Percentiles rank a stretch among this genome's conserved stretches.
phyloP scores from a whole-genome alignment of 2,329 filamentous ascomycete species.

The Colletotrichum echinochloae region DNA sequence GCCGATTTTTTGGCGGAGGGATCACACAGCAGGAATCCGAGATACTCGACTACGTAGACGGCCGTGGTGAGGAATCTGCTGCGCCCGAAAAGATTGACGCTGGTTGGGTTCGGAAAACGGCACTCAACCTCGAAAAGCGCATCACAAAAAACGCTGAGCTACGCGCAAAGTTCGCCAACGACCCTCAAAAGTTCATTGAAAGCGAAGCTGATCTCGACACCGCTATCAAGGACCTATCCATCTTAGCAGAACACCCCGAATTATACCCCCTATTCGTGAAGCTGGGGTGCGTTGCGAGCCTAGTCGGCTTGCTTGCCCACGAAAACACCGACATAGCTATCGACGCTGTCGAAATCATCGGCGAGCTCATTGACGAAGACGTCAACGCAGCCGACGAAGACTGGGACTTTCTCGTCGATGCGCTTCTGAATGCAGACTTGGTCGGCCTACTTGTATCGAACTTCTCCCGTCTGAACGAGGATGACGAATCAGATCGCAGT shows the following conservation, averaged over 20 bases:
- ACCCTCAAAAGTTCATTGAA: slow-evolving; percentile 85
- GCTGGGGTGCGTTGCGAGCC: slow-evolving; percentile 76
- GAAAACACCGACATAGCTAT: slow-evolving; percentile 98
- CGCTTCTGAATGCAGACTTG: slow-evolving; percentile 75
- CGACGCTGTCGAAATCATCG: slow-evolving; percentile 87
- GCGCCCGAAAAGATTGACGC: slow-evolving; percentile 81
- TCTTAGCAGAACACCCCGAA: slow-evolving; percentile 87
- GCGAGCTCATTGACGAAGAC: slow-evolving; percentile 93
- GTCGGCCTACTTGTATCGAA: slow-evolving; percentile 81
- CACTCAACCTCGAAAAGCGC: slow-evolving; percentile 87
- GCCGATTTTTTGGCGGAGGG: slow-evolving; percentile 94
- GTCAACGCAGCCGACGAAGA: slow-evolving; percentile 83
- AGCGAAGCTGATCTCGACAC: slow-evolving; percentile 90
- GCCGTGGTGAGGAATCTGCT: slow-evolving; percentile 51
- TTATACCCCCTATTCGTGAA: slow-evolving; percentile 85
- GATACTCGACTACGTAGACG: slow-evolving; percentile 88
- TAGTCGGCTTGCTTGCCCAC: slow-evolving; percentile 87
- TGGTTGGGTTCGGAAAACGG: slow-evolving; percentile 84
- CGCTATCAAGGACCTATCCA: slow-evolving; percentile 86
- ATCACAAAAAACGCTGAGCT: slow-evolving; percentile 93
- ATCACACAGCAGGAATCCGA: slow-evolving; percentile 84
- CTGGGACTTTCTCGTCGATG: slow-evolving; percentile 82
- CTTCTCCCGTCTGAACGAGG: slow-evolving; percentile 83
- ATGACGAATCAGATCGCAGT: slow-evolving; percentile 76
- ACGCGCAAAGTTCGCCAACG: slow-evolving; percentile 83